These are phyloP conservation scores for Metschnikowia cubensis DNA, from an alignment of 805 yeast species.

Conservation along the genomic window DNA sequence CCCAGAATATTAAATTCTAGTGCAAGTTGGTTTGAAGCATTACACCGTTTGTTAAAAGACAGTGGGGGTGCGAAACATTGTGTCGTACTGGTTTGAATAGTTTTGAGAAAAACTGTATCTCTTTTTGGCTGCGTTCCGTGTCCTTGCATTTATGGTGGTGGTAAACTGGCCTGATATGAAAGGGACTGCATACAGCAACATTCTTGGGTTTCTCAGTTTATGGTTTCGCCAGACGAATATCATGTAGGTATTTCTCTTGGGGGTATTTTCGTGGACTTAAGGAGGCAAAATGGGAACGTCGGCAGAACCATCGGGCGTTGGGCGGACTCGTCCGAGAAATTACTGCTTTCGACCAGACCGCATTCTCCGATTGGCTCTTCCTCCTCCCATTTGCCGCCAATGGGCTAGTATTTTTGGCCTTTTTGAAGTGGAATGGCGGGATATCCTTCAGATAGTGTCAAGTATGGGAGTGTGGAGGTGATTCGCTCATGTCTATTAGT, in stretches of 20 bases:
- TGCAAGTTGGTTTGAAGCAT: too few relatives aligned
- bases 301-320: too few relatives aligned
- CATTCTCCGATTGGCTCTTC: constrained; percentile 18
- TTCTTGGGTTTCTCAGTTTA: constrained; percentile 59
- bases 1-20: too few relatives aligned
- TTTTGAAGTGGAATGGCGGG: constrained; percentile 69
- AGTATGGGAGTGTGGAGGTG: too few relatives aligned
- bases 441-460: too few relatives aligned
- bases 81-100: too few relatives aligned
- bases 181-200: constrained; percentile 41
- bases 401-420: constrained; percentile 49
- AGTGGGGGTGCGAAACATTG: too few relatives aligned
- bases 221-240: constrained; percentile 88
- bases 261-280: constrained; percentile 52
- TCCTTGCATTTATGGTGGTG: constrained; percentile 50
- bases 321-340: not conserved
- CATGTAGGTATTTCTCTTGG: constrained; percentile 70
- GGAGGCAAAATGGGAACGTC: constrained; percentile 7
- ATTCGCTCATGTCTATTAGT: constrained; percentile 75
- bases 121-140: too few relatives aligned
- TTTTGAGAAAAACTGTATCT: too few relatives aligned
- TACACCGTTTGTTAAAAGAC: too few relatives aligned
- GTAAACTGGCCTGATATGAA: constrained; percentile 21
- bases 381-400: constrained; percentile 52
- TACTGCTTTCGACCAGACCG: constrained; percentile 5